phyloP scores from a whole-genome alignment of 2,329 filamentous ascomycete genomes.

The Neopestalotiopsis clavispora region DNA sequence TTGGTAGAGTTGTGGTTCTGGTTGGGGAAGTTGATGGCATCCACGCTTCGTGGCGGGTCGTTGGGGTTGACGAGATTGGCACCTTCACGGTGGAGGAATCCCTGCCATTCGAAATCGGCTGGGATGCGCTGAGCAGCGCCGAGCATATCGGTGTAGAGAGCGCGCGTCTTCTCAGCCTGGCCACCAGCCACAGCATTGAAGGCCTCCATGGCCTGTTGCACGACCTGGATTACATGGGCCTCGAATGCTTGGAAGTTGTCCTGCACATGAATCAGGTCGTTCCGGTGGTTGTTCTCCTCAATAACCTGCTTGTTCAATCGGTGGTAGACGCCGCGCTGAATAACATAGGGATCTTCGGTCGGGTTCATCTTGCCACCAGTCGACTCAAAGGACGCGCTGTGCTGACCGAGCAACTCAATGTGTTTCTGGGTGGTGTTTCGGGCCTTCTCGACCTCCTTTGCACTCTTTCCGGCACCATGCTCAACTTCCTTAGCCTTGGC shows the following conservation, averaged over 20 bases:
- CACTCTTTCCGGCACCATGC: slow-evolving; percentile 78
- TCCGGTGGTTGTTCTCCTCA: slow-evolving; percentile 94
- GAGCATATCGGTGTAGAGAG: slow-evolving; percentile 84
- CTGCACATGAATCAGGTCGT: slow-evolving; percentile 91
- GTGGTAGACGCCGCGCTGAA: slow-evolving; percentile 81
- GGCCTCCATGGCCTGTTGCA: slow-evolving; percentile 82
- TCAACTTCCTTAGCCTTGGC: slow-evolving; percentile 90
- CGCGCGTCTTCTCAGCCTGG: slow-evolving; percentile 81
- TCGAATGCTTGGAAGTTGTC: slow-evolving; percentile 89
- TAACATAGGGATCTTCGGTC: slow-evolving; percentile 83
- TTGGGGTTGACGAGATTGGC: slow-evolving; percentile 79
- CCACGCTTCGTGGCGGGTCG: slow-evolving; percentile 73
- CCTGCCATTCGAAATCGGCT: slow-evolving; percentile 88
- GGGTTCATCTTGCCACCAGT: slow-evolving; percentile 73
- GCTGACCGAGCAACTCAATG: slow-evolving; percentile 89
- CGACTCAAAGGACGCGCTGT: slow-evolving; percentile 81
- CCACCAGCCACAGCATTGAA: slow-evolving; percentile 82
- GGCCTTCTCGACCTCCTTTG: slow-evolving; percentile 91
- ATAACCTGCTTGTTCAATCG: slow-evolving; percentile 88
- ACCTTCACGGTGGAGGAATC: slow-evolving; percentile 75
- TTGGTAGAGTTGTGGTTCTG: slow-evolving; percentile 81
- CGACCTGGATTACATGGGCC: slow-evolving; percentile 78
- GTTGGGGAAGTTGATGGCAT: slow-evolving; percentile 83
- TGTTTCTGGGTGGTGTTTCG: slow-evolving; percentile 89
- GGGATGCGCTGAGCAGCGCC: slow-evolving; percentile 77